Base-by-base conservation (phyloP, 208 protist genomes). In the Leishmania gerbilli region DNA sequence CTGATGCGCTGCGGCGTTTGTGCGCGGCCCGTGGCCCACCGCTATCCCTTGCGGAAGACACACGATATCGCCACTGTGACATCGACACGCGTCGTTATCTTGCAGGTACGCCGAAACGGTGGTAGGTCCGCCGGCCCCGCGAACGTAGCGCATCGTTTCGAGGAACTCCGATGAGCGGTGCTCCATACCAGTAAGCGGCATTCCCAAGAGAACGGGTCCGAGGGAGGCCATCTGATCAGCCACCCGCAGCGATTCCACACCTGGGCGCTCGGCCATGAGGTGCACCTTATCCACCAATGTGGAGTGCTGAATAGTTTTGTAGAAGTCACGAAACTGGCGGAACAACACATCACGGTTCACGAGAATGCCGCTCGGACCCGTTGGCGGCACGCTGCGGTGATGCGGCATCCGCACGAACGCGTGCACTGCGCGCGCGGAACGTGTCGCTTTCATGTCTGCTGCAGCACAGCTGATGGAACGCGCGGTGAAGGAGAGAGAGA, bases 251-350 rank as follows among this genome's bases (percentile, higher is more conserved):
- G 87, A 74, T 62, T 98, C 95, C 27, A 97, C 81, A 2, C 84
- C 81, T 51, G 89, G 79, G 21, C 93, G 87, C 85, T 98, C 93
- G 31, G 91, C 79, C 95, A 98, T 97, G 45, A 98, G 80, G 87
- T 98, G 93, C 24, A 98, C 88, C 81, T 97, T 96, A 84, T 98
- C 95, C 37, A 98, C 91, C 24, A 98, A 78, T 17, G 92, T 91
- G 37, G 87, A 95, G 76, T 96, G 94, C 86, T 97, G 94, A 11
- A 98, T 90, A 6, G 90, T 95, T 45, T 87, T 88, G 87, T 97
- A 97, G 72, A 97, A 96, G 83, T 97, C 95, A 42, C 95, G 90
- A 72, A 98, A 98, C 76, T 98, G 95, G 62, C 91, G 89, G 71
- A 91, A 88, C 49, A 98, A 92, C 82, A 97, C 90, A 71, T 97